These are phyloP conservation scores for Cyathus striatus DNA, from an alignment of 768 basidiomycete genomes.

Conservation along the genomic window DNA sequence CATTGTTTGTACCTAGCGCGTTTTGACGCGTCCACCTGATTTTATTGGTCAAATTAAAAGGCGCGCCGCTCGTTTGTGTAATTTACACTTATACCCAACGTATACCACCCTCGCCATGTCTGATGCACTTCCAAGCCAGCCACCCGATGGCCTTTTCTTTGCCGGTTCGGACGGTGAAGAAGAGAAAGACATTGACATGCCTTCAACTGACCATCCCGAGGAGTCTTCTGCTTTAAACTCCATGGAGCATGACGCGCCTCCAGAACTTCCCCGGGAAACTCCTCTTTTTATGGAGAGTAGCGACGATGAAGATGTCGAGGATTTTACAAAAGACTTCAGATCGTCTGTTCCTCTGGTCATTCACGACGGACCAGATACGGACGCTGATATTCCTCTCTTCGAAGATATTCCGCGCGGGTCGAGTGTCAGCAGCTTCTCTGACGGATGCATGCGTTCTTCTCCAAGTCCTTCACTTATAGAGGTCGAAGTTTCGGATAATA, in stretches of 20 bases:
- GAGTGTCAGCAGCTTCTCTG: slow-evolving; percentile 33
- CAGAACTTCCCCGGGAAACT: neutral
- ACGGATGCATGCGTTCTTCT: neutral
- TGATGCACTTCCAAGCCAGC: slow-evolving; percentile 17
- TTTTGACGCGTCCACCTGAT: slow-evolving; percentile 27
- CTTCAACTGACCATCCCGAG: slow-evolving; percentile 8
- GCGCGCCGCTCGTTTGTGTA: no score
- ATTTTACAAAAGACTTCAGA: neutral
- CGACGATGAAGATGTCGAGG: slow-evolving; percentile 19
- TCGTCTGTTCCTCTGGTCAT: no score
- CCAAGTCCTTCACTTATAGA: slow-evolving; percentile 2
- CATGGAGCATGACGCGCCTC: neutral
- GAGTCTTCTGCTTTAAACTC: neutral
- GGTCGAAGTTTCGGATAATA: slow-evolving; percentile 2
- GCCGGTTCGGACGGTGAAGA: slow-evolving; percentile 53
- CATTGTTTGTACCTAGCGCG: slow-evolving; percentile 30
- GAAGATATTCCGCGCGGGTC: slow-evolving; percentile 31
- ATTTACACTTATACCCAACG: no score
- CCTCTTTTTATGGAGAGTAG: slow-evolving; percentile 30
- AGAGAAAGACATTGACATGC: slow-evolving; percentile 7
- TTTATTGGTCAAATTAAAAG: slow-evolving; percentile 7
- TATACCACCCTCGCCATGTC: slow-evolving; percentile 17
- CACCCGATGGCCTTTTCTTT: slow-evolving; percentile 48
- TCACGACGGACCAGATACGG: slow-evolving; percentile 17
- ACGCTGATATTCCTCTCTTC: slow-evolving; percentile 23